These are phyloP conservation scores for Paecilomyces niveus DNA, from an alignment of 2,329 filamentous ascomycete species.

Conservation along the genomic window DNA sequence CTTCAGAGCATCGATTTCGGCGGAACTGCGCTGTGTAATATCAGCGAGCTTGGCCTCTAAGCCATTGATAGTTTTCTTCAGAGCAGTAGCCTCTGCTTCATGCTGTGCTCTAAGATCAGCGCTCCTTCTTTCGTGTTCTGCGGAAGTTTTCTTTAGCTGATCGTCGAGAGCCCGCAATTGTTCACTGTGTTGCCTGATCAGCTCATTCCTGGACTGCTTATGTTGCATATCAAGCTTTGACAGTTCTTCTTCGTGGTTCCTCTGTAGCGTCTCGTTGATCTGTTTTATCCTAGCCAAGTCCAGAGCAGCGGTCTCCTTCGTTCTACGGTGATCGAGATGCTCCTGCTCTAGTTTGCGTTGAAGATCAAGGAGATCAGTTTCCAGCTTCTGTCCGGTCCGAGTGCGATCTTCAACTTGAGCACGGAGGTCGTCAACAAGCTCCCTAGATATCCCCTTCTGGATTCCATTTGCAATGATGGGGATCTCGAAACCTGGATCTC, in stretches of 20 bases:
- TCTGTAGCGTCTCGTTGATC: constrained; percentile 64
- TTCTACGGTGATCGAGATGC: constrained; percentile 62
- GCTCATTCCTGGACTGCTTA: constrained; percentile 22
- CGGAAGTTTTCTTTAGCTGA: constrained; percentile 38
- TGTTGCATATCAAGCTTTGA: constrained; percentile 43
- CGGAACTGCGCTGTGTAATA: constrained; percentile 45
- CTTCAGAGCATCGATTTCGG: constrained; percentile 52
- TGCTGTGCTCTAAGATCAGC: constrained; percentile 32
- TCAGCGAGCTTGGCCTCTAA: constrained; percentile 46
- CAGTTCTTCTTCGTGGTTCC: constrained; percentile 59
- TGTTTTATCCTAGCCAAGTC: constrained; percentile 55
- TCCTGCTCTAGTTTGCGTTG: constrained; percentile 60
- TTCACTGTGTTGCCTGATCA: constrained; percentile 16
- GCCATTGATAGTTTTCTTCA: constrained; percentile 53
- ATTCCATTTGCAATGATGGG: constrained; percentile 71
- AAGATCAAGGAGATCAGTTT: constrained; percentile 48
- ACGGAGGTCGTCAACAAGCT: constrained; percentile 80
- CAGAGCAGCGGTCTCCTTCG: constrained; percentile 51
- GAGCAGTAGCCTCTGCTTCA: constrained; percentile 58
- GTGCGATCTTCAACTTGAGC: constrained; percentile 69
- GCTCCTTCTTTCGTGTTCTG: constrained; percentile 34
- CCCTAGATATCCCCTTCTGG: constrained; percentile 86
- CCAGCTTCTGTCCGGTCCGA: constrained; percentile 50
- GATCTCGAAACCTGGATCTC: constrained; percentile 81
- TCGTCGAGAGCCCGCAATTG: constrained; percentile 42